Conservation (phyloP, 163 green algal genomes). For the Chlorella variabilis region DNA sequence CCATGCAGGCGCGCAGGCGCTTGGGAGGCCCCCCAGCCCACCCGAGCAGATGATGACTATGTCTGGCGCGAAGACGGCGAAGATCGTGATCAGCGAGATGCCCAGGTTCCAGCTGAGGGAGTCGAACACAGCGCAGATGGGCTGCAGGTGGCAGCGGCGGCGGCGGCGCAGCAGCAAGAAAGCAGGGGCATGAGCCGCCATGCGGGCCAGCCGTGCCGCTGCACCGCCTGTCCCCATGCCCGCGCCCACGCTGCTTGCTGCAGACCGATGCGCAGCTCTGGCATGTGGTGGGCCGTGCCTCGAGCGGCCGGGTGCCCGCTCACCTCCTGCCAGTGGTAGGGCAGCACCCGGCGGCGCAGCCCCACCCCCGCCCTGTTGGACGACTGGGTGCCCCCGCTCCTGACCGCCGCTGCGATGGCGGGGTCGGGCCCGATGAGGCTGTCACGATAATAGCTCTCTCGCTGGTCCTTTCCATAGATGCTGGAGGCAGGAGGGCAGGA, state of each 20-base stretch:
- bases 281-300: too few relatives aligned
- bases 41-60: conserved; percentile 20
- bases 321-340: conserved; percentile 16
- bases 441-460: conserved; percentile 17
- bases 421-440: background rate
- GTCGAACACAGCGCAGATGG: background rate
- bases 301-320: background rate
- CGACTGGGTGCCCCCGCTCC: background rate
- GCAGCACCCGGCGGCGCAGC: conserved; percentile 2
- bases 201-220: too few relatives aligned
- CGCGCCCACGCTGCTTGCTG: too few relatives aligned
- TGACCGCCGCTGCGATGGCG: background rate
- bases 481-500: background rate
- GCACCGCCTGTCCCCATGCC: too few relatives aligned
- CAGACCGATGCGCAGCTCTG: too few relatives aligned
- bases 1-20: too few relatives aligned
- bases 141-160: background rate
- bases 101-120: background rate
- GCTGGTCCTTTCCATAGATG: background rate
- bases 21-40: background rate
- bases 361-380: background rate
- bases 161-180: background rate
- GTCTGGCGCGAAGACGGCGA: conserved; percentile 24
- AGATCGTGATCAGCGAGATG: conserved; percentile 13
- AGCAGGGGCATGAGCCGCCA: too few relatives aligned